Evolutionary conservation across 164 flowering plant species (phyloP).

Genomic region (Berberis thunbergii): DNA sequence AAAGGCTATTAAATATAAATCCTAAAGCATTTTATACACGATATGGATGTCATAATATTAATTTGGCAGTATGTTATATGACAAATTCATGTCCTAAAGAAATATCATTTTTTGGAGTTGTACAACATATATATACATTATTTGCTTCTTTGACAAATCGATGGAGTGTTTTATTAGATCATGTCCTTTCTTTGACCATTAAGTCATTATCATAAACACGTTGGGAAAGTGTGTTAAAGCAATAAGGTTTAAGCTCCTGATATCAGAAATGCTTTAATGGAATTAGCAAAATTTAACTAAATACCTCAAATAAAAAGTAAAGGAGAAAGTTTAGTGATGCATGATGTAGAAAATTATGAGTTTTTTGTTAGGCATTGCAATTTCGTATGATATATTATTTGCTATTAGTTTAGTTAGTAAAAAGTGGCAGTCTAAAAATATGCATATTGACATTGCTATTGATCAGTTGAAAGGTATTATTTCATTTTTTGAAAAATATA

Average conservation of each 20-base stretch:
- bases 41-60: neutral
- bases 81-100: conserved; percentile 6
- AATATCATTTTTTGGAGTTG: conserved; percentile 10
- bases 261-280: conserved; percentile 6
- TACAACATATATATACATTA: conserved; percentile 7
- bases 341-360: conserved; percentile 6
- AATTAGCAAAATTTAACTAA: conserved; percentile 2
- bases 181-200: neutral
- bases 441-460: neutral
- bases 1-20: neutral
- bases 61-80: neutral
- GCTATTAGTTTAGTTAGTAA: conserved; percentile 1
- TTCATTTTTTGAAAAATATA: neutral
- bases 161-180: conserved; percentile 3
- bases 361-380: conserved; percentile 11
- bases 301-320: conserved; percentile 5
- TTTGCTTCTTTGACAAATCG: conserved; percentile 12
- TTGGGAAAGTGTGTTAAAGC: conserved; percentile 20
- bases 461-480: neutral
- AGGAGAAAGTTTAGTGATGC: conserved; percentile 3
- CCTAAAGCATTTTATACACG: neutral
- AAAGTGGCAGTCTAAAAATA: neutral
- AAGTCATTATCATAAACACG: conserved; percentile 13
- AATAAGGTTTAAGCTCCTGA: conserved; percentile 10
- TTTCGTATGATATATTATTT: conserved; percentile 11